Evolutionary conservation across 805 yeast genomes (phyloP), one percentile per base, ranked within the genome.

Genomic region (Cyberlindnera xishuangbannaensis): DNA sequence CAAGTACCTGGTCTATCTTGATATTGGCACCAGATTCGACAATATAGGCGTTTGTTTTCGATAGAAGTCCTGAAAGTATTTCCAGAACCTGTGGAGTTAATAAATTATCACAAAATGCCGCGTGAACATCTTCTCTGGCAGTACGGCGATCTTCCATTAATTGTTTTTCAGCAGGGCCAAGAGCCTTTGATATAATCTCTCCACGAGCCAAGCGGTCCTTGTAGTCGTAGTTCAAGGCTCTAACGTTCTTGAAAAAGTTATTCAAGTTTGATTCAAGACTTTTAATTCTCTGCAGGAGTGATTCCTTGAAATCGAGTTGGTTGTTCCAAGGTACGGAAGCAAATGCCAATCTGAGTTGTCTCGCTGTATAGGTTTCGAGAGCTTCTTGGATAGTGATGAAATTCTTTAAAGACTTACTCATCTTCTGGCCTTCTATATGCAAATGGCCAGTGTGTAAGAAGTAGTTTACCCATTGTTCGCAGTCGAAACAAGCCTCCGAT

Each of bases 391-490:
- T 86, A 9, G 97, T 87, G 53, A 92, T 90, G 57, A 92, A 92
- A 62, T 92, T 92, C 60, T 92, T 92, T 53, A 92, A 69, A 27
- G 94, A 81, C 63, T 92, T 92, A 30, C 95, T 82, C 99, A 92
- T 92, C 55, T 92, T 92, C 62, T 87, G 97, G 15, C 99, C 99
- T 60, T 92, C 97, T 47, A 92, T 92, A 58, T 92, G 98, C 51
- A 92, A 71, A 61, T 92, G 99, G 25, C 99, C 99, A 26, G 95
- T 86, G 59, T 92, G 99, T 59, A 92, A 61, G 63, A 92, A 92
- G 57, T 92, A 92, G 61, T 92, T 90, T 35, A 92, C 85, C 99
- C 99, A 92, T 62, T 92, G 98, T 31, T 75, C 62, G 59, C 83
- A 79, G 53, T 84, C 87, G 58, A 69, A 90, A 58, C 78, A 81